Evolutionary conservation across 1,139 yeast species (phyloP).

Genomic region (Taphrina pruni): DNA sequence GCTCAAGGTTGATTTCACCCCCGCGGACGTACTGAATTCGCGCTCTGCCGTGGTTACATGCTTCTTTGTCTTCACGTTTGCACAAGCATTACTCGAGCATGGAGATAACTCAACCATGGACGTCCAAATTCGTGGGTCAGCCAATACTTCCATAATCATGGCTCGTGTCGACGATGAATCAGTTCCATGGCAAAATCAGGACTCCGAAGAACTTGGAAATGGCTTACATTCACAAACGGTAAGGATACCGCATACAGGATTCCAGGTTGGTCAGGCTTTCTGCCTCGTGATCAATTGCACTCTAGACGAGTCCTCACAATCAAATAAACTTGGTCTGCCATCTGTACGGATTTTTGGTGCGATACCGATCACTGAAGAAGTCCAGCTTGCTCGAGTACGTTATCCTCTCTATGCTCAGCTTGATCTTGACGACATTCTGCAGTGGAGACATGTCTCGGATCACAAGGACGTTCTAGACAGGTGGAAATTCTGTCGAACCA

Average conservation of each 20-base stretch:
- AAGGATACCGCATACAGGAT: constrained; percentile 1
- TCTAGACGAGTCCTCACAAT: neutral
- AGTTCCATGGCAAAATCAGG: constrained; percentile 4
- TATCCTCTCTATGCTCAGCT: constrained; percentile 8
- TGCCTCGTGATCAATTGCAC: constrained; percentile 17
- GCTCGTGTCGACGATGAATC: constrained; percentile 19
- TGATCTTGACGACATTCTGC: constrained; percentile 1
- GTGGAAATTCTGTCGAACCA: constrained; percentile 6
- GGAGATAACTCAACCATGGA: neutral
- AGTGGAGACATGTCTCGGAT: constrained; percentile 3
- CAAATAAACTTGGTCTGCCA: neutral
- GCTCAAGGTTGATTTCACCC: constrained; percentile 15
- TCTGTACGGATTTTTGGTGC: neutral
- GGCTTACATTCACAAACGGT: neutral
- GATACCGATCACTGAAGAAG: neutral
- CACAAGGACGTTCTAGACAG: constrained; percentile 16
- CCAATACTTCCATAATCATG: neutral
- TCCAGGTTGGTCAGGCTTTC: constrained; percentile 17
- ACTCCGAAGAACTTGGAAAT: neutral
- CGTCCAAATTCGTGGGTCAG: constrained; percentile 10
- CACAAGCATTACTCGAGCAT: neutral
- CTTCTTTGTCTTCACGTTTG: constrained; percentile 16
- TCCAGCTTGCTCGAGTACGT: constrained; percentile 4
- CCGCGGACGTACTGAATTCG: neutral
- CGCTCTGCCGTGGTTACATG: constrained; percentile 8